Conservation (phyloP, 768 basidiomycete species). For the Termitomyces titanicus region DNA sequence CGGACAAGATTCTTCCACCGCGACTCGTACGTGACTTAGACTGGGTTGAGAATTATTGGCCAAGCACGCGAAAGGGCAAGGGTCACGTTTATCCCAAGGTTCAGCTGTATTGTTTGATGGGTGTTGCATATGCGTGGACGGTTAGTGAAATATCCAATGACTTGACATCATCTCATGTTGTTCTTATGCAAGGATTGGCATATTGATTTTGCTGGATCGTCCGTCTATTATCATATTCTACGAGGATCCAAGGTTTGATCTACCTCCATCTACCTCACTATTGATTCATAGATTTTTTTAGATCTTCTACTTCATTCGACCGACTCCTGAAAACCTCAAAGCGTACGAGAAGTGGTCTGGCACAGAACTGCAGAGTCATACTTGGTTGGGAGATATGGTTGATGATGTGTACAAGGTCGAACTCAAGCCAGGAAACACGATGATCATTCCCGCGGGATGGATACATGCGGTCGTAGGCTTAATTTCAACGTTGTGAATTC, state of each 20-base stretch:
- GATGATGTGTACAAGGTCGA: constrained; percentile 89
- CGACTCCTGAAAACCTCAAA: constrained; percentile 78
- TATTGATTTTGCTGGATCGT: constrained; percentile 95
- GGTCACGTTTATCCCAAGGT: constrained; percentile 87
- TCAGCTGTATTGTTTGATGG: constrained; percentile 96
- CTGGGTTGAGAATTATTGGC: constrained; percentile 98
- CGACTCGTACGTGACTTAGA: constrained; percentile 84
- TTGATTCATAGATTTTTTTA: constrained; percentile 24
- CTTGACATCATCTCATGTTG: neutral
- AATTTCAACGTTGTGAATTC: neutral
- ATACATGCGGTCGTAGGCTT: constrained; percentile 90
- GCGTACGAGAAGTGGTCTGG: constrained; percentile 96
- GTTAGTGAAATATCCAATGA: constrained; percentile 40
- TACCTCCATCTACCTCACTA: neutral
- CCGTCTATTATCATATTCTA: constrained; percentile 96
- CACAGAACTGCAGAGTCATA: constrained; percentile 79
- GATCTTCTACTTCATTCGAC: constrained; percentile 94
- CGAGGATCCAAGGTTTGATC: constrained; percentile 70
- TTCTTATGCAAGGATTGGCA: constrained; percentile 88
- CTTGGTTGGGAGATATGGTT: constrained; percentile 91
- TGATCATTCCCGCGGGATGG: constrained; percentile 97
- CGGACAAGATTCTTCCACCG: constrained; percentile 78
- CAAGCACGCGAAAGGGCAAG: constrained; percentile 66
- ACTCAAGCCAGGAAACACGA: constrained; percentile 73
- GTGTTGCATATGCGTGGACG: constrained; percentile 90